Base-by-base conservation (phyloP, 2,329 filamentous ascomycete species). In the Fragosphaeria purpurea region DNA sequence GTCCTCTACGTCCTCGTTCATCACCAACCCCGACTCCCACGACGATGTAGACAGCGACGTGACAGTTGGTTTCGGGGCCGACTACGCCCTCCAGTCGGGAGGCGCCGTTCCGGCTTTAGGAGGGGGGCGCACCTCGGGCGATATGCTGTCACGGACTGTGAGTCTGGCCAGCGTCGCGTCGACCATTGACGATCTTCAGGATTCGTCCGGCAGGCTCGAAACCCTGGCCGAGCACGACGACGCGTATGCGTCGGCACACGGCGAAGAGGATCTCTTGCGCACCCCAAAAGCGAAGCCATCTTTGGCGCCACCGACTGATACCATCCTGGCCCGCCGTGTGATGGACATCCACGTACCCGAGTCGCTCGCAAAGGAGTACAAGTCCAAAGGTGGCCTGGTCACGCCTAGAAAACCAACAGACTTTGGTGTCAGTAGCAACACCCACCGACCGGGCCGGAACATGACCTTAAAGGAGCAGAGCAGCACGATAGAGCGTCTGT, bases 381-480 rank as follows among this genome's bases (percentile, higher is more conserved):
- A 85, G 60, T 85, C 83, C 56, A 86, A 88, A 61, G 79, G 83
- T 56, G 78, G 80, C 30, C 73, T 83, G 38, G 66, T 76, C 7
- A 86, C 80, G 6, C 78, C 80, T 38, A 67, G 72, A 31, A 76
- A 75, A 56, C 67, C 71, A 9, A 70, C 73, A 2, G 71, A 70
- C 38, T 64, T 81, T 50, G 45, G 44, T 6, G 42, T 74, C 34
- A 42, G 42, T 1, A 12, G 34, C 7, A 43, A 44, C 9, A 44
- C 35, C 4, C 52, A 51, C 12, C 74, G 80, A 42, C 74, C 75
- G 43, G 82, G 82, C 22, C 82, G 79, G 61, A 87, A 80, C 58
- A 72, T 98, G 67, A 97, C 93, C 0, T 72, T 98, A 41, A 97
- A 96, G 65, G 93, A 98, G 67, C 93, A 98, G 67, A 95, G 91